Percentiles rank a stretch among this genome's conserved stretches.
These are phyloP conservation scores for Fusarium solani-melongenae DNA, from an alignment of 2,329 filamentous ascomycete genomes.

Conservation along the genomic window DNA sequence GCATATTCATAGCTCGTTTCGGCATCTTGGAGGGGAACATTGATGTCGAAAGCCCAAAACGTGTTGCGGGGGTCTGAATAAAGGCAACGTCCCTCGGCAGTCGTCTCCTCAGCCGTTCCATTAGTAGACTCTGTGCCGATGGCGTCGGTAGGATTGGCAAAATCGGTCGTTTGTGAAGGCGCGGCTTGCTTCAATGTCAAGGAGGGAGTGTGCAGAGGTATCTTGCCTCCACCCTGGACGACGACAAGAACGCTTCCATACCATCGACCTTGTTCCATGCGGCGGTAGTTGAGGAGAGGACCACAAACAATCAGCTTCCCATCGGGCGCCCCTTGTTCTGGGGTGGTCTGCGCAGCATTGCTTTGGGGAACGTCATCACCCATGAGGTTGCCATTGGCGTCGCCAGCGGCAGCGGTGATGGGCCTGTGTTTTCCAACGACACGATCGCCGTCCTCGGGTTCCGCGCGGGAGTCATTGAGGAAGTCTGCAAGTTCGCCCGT, in stretches of 20 bases:
- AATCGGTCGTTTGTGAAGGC: constrained; percentile 31
- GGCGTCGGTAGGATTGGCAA: constrained; percentile 42
- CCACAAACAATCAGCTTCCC: constrained; percentile 75
- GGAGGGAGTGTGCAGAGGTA: constrained; percentile 67
- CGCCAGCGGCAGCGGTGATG: constrained; percentile 58
- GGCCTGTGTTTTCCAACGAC: constrained; percentile 57
- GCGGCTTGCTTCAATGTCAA: constrained; percentile 64
- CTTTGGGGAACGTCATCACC: constrained; percentile 42
- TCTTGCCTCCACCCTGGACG: constrained; percentile 74
- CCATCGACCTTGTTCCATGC: constrained; percentile 80
- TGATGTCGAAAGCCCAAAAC: constrained; percentile 92
- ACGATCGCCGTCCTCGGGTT: constrained; percentile 49
- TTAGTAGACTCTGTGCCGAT: constrained; percentile 45
- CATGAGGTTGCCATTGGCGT: constrained; percentile 18
- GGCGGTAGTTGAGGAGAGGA: constrained; percentile 81
- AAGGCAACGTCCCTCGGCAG: constrained; percentile 60
- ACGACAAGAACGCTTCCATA: constrained; percentile 88
- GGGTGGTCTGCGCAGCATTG: constrained; percentile 33
- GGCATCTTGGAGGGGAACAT: constrained; percentile 75
- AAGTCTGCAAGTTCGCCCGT: constrained; percentile 67
- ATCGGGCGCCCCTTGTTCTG: constrained; percentile 47
- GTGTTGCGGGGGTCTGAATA: constrained; percentile 77
- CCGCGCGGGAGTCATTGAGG: constrained; percentile 65
- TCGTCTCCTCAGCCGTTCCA: constrained; percentile 56
- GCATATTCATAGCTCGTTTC: constrained; percentile 85